These are phyloP conservation scores for Pulchroboletus neoregius DNA, from an alignment of 1,284 basidiomycete species.

Conservation along the genomic window DNA sequence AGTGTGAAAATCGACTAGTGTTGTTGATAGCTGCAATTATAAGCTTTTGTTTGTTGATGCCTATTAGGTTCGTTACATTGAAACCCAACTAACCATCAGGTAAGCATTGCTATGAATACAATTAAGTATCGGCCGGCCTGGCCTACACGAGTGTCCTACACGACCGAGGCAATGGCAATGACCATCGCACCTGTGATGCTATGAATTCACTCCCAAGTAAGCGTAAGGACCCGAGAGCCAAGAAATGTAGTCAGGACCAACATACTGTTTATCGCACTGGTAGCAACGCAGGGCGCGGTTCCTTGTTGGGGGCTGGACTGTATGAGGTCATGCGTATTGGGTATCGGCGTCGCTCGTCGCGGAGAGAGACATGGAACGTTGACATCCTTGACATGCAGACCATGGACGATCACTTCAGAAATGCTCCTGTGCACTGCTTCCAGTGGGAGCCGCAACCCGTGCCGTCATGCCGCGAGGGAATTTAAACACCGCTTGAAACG, in stretches of 20 bases:
- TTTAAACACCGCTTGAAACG: conserved; percentile 28
- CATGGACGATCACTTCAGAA: conserved; percentile 26
- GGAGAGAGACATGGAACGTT: neutral
- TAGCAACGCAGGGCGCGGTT: neutral
- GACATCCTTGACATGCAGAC: conserved; percentile 11
- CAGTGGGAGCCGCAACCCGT: conserved; percentile 8
- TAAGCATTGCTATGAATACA: conserved; percentile 31
- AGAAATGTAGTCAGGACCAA: conserved; percentile 4
- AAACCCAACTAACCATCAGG: conserved; percentile 38
- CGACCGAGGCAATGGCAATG: conserved; percentile 6
- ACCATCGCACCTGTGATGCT: conserved; percentile 12
- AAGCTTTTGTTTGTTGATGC: conserved; percentile 41
- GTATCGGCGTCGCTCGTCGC: neutral
- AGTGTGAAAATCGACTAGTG: conserved; percentile 37
- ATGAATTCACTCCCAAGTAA: neutral
- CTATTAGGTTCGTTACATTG: conserved; percentile 36
- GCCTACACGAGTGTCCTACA: conserved; percentile 12
- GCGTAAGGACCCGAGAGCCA: neutral
- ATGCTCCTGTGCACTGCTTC: conserved; percentile 25
- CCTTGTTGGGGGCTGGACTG: neutral
- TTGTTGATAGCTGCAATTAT: conserved; percentile 41
- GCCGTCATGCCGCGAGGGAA: conserved; percentile 29
- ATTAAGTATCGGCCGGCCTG: conserved; percentile 13
- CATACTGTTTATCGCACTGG: conserved; percentile 3
- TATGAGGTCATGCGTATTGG: conserved; percentile 5